Base-by-base conservation (phyloP, 2,329 filamentous ascomycete genomes). In the Sclerotinia trifoliorum region DNA sequence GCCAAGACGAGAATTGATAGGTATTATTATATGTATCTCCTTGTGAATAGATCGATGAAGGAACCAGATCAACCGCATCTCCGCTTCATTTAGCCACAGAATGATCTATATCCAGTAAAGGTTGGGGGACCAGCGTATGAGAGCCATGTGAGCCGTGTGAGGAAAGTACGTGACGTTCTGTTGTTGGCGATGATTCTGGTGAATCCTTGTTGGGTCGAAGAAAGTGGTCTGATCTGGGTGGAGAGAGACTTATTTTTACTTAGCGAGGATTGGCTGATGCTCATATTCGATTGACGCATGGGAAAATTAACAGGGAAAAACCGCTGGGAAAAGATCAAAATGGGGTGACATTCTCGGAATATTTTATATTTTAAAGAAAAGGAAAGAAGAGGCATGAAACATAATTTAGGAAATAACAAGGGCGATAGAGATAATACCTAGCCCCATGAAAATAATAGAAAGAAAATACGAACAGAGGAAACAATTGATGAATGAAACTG, bases 171-270 rank as follows among this genome's bases (percentile, higher is more conserved):
- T 62, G 44, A 66, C 19, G 48, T 54, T 62, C 19, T 35, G 24
- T 32, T 17, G 17, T 26, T n/a, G 54, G 26, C 26, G 5, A 49
- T 26, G 26, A 19, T 44, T 17, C 17, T 35, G 44, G n/a, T 35
- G 29, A n/a, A 52, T 39, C 65, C 65, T 39, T 32, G 57, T 66
- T 57, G 61, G 66, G 66, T 51, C 56, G 26, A n/a, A 55, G 65
- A 67, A 68, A 65, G 66, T 68, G 66, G 66, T 68, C 61, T 65
- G 66, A 68, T 65, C 35, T 65, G 48, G n/a, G 60, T 56, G n/a
- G 42, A 26, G 42, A 32, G 46, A n/a, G 10, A 58, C 11, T 52
- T 32, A 48, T 66, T 29, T 42, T 39, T 48, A 55, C 19, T n/a
- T 21, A 58, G 24, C 24, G 24, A 26, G 32, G 26, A 61, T 62